Evolutionary conservation across 805 yeast genomes (phyloP).

Genomic region (Candida taoyuanica): DNA sequence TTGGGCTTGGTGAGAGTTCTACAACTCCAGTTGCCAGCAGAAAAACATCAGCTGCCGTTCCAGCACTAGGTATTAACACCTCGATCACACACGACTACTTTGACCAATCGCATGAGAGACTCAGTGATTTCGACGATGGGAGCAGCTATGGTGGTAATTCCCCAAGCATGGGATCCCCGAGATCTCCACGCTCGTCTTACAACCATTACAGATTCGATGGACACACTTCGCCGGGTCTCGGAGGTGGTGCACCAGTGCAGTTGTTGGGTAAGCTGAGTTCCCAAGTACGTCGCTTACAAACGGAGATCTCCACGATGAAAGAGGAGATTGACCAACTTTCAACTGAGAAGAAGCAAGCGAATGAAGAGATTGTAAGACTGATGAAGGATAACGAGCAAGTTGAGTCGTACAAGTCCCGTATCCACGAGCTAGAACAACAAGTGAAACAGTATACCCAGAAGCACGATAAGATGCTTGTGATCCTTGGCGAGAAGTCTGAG

Average conservation of each 20-base stretch:
- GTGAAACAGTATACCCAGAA: slow-evolving; percentile 24
- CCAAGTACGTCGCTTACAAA: slow-evolving; percentile 73
- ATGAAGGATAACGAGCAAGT: slow-evolving; percentile 52
- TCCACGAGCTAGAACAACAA: slow-evolving; percentile 36
- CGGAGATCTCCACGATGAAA: slow-evolving; percentile 60
- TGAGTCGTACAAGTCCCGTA: slow-evolving; percentile 29
- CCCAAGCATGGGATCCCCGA: neutral
- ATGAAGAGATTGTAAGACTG: slow-evolving; percentile 59
- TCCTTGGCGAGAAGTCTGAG: slow-evolving; percentile 86
- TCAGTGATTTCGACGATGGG: slow-evolving; percentile 15
- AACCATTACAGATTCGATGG: slow-evolving; percentile 9
- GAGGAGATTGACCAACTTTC: slow-evolving; percentile 55
- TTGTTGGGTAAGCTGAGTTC: slow-evolving; percentile 70
- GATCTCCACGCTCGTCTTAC: slow-evolving; percentile 20
- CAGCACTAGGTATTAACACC: too few species aligned
- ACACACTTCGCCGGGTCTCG: slow-evolving; percentile 5
- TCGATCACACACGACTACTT: slow-evolving; percentile 12
- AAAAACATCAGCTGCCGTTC: slow-evolving; percentile 20
- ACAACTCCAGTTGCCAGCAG: slow-evolving; percentile 37
- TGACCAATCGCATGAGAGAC: slow-evolving; percentile 14
- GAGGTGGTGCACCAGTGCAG: slow-evolving; percentile 45
- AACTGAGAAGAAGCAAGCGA: slow-evolving; percentile 59
- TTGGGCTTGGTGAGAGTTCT: slow-evolving; percentile 45
- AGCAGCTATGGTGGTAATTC: slow-evolving; percentile 1
- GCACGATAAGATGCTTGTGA: slow-evolving; percentile 56